Conservation (phyloP, 208 protist species). For the Trypanosoma cruzi region DNA sequence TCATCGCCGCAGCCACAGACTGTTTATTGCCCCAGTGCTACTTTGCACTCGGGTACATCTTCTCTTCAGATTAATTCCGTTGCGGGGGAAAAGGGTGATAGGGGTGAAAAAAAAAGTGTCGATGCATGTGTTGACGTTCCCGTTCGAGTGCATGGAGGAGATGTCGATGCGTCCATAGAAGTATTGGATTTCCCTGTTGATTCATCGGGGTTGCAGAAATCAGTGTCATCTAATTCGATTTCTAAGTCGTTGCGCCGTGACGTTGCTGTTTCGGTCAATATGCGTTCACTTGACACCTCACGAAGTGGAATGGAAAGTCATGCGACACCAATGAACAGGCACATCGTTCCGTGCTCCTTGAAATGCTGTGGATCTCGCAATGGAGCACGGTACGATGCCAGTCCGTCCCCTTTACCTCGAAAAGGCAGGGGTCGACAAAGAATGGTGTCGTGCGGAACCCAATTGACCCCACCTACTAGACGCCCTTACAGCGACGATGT, state of each 20-base stretch:
- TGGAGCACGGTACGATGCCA: neutral
- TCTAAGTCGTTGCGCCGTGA: neutral
- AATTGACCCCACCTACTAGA: constrained; percentile 17
- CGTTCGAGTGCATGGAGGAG: neutral
- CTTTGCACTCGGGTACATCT: neutral
- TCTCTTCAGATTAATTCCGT: neutral
- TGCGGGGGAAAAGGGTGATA: neutral
- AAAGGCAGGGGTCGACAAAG: neutral
- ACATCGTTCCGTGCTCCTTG: constrained; percentile 30
- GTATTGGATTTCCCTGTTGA: neutral
- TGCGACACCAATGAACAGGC: constrained; percentile 5
- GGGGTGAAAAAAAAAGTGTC: neutral
- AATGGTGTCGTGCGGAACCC: neutral
- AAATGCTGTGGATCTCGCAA: neutral
- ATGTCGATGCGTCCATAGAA: neutral
- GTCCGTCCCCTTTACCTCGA: neutral
- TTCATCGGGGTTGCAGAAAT: neutral
- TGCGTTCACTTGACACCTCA: neutral
- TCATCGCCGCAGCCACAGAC: neutral
- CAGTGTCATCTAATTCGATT: neutral
- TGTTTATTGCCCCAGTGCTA: neutral
- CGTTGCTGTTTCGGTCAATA: constrained; percentile 7
- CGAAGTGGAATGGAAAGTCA: neutral
- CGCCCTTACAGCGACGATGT: constrained; percentile 30
- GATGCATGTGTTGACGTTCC: neutral